phyloP scores from a whole-genome alignment of 805 yeast genomes.

The Scheffersomyces stipitis region DNA sequence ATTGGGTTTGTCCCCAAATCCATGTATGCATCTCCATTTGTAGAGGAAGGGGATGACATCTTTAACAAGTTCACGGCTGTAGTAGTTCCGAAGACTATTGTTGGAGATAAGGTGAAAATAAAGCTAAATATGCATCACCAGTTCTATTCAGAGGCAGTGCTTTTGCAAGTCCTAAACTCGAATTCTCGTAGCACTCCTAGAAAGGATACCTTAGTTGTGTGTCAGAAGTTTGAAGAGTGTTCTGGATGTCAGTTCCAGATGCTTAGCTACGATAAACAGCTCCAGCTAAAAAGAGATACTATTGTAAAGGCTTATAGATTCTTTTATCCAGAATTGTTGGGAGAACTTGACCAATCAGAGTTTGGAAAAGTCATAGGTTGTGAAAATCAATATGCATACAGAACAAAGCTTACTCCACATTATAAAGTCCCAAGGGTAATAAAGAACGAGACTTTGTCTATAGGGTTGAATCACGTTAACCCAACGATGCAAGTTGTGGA shows the following conservation, averaged over 20 bases:
- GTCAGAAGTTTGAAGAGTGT: constrained; percentile 37
- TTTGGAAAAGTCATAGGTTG: constrained; percentile 32
- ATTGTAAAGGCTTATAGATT: constrained; percentile 34
- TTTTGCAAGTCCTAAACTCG: constrained; percentile 16
- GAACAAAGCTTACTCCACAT: constrained; percentile 46
- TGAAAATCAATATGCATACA: constrained; percentile 37
- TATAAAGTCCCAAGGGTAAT: constrained; percentile 16
- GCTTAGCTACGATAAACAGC: constrained; percentile 39
- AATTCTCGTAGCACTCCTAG: constrained; percentile 13
- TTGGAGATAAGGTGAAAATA: constrained; percentile 37
- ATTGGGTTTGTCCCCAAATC: constrained; percentile 28
- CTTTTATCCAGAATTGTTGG: constrained; percentile 28
- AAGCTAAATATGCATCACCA: constrained; percentile 29
- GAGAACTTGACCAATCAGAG: constrained; percentile 3
- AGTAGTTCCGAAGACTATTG: constrained; percentile 37
- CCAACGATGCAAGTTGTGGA: constrained; percentile 27
- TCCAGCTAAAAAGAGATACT: constrained; percentile 27
- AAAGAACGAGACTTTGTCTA: constrained; percentile 8
- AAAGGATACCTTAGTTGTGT: constrained; percentile 26
- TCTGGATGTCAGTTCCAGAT: constrained; percentile 46
- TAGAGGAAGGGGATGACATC: constrained; percentile 12
- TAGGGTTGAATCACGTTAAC: constrained; percentile 32
- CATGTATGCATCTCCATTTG: constrained; percentile 14
- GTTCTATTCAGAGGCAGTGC: constrained; percentile 29
- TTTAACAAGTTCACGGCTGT: constrained; percentile 22